Percentiles rank a stretch among this genome's conserved stretches.
Evolutionary conservation across 192 early-diverging fungal genomes (phyloP).

Genomic region (Podila horticola): DNA sequence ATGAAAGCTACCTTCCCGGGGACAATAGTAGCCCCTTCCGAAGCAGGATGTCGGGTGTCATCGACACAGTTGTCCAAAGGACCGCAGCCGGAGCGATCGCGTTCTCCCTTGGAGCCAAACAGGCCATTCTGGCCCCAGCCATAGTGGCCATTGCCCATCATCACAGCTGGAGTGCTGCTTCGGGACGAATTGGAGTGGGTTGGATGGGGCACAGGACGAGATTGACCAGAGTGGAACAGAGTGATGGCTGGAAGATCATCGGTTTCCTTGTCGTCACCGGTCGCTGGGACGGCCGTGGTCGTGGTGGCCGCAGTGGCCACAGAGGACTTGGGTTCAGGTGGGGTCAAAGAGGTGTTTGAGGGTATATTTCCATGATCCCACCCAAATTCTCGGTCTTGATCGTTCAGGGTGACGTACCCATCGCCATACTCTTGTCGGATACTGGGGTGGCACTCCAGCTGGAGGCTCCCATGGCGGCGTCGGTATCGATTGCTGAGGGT

Average conservation of each 20-base stretch:
- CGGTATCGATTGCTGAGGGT: not conserved
- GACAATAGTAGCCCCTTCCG: not conserved
- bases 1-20: not conserved
- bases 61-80: constrained; percentile 19
- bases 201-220: not conserved
- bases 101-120: not conserved
- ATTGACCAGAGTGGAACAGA: constrained; percentile 4
- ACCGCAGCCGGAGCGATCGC: constrained; percentile 11
- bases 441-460: constrained; percentile 23
- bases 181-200: not conserved
- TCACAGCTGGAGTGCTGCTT: constrained; percentile 29
- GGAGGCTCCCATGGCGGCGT: constrained; percentile 44
- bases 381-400: constrained; percentile 2
- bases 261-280: not conserved
- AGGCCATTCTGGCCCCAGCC: constrained; percentile 14
- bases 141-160: constrained; percentile 5
- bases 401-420: constrained; percentile 28
- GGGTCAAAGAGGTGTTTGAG: not conserved
- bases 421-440: constrained; percentile 42
- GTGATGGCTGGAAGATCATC: not conserved
- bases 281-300: not conserved
- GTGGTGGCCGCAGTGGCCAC: not conserved
- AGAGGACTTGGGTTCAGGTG: not conserved
- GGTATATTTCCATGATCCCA: constrained; percentile 4
- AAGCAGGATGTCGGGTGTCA: not conserved